Evolutionary conservation across 225 moss, liverwort and hornwort genomes (phyloP).

Genomic region (Climacium dendroides): DNA sequence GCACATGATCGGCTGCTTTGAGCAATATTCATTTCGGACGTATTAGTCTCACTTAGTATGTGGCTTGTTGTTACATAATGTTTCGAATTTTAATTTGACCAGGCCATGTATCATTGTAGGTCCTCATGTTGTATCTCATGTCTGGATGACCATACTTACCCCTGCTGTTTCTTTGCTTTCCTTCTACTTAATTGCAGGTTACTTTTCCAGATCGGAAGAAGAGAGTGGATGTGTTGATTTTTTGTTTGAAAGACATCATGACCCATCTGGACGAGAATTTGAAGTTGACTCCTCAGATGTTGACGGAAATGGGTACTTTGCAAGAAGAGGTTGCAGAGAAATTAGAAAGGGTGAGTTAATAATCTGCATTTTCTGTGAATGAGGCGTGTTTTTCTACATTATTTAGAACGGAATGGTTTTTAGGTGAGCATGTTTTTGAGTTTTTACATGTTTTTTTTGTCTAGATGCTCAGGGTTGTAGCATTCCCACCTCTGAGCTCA

Average conservation of each 20-base stretch:
- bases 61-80: background rate
- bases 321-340: constrained; percentile 86
- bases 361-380: background rate
- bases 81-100: background rate
- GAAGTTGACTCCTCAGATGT: constrained; percentile 57
- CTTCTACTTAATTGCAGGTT: constrained; percentile 36
- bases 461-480: background rate
- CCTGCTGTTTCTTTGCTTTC: background rate
- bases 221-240: constrained; percentile 67
- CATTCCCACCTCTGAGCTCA: background rate
- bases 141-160: background rate
- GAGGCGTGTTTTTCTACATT: background rate
- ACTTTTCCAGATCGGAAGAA: constrained; percentile 87
- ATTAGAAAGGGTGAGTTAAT: constrained; percentile 61
- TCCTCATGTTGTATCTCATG: background rate
- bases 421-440: background rate
- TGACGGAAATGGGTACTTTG: constrained; percentile 63
- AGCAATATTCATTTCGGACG: background rate
- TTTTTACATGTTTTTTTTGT: background rate
- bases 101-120: background rate
- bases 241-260: constrained; percentile 71
- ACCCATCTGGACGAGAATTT: constrained; percentile 70
- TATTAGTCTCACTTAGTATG: background rate
- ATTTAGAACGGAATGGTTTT: background rate
- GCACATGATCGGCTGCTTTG: background rate